These are phyloP conservation scores for Mikania micrantha DNA, from an alignment of 129 eudicot species.

Conservation along the genomic window DNA sequence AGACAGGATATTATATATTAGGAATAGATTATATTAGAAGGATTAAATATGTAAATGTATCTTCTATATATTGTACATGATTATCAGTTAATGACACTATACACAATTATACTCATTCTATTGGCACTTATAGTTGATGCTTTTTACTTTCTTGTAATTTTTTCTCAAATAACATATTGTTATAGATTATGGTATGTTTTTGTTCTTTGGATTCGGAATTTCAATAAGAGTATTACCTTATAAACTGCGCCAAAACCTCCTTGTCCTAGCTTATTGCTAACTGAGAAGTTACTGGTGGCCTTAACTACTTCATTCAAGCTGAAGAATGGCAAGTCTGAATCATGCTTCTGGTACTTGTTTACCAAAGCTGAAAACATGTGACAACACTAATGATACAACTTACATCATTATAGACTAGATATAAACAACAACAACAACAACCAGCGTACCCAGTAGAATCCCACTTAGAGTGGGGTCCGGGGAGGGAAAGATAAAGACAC, in stretches of 20 bases:
- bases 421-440: too few relatives aligned
- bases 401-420: background rate
- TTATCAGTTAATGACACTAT: too few relatives aligned
- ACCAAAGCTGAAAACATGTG: background rate
- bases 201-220: background rate
- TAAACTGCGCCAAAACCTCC: slow-evolving; percentile 16
- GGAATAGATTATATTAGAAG: too few relatives aligned
- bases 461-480: too few relatives aligned
- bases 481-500: too few relatives aligned
- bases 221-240: background rate
- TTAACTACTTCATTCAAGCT: background rate
- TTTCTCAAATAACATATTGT: too few relatives aligned
- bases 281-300: background rate
- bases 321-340: background rate
- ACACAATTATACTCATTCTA: too few relatives aligned
- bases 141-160: background rate
- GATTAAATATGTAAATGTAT: too few relatives aligned
- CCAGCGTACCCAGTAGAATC: too few relatives aligned
- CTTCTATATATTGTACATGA: too few relatives aligned
- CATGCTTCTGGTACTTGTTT: background rate
- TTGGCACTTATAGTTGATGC: too few relatives aligned
- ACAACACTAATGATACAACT: background rate
- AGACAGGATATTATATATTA: too few relatives aligned
- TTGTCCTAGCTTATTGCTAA: slow-evolving; percentile 3
- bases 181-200: background rate